Evolutionary conservation across 78 protist species (phyloP).

Genomic region (Emiliania huxleyi): DNA sequence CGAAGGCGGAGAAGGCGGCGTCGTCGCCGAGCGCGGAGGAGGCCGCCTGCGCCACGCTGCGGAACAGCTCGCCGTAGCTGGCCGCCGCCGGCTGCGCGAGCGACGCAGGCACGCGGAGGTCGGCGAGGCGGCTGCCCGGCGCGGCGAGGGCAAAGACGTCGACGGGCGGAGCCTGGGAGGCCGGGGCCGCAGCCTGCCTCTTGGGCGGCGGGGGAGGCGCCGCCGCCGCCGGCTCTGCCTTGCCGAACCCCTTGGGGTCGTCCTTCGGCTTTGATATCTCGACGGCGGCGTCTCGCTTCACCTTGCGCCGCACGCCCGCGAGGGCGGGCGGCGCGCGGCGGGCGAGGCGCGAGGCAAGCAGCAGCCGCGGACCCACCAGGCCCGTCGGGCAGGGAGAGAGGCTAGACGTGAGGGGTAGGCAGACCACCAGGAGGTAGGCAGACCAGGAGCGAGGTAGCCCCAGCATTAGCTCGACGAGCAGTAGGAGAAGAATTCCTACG

Average conservation of each 20-base stretch:
- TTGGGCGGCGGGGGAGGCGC: not conserved
- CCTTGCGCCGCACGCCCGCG: not conserved
- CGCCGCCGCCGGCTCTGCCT: not conserved
- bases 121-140: not conserved
- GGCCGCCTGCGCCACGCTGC: not conserved
- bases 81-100: not conserved
- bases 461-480: no score
- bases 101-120: not conserved
- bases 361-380: no score
- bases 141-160: not conserved
- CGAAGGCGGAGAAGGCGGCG: not conserved
- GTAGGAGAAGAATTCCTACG: no score
- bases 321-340: not conserved
- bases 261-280: no score
- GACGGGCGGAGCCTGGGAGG: not conserved
- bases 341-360: not conserved
- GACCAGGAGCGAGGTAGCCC: no score
- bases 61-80: not conserved
- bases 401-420: no score
- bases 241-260: not conserved
- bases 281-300: not conserved
- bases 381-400: no score
- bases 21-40: not conserved
- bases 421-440: no score
- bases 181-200: not conserved